Evolutionary conservation across 768 basidiomycete species (phyloP), one percentile per base, ranked within the genome.

Genomic region (Agaricus blazei): DNA sequence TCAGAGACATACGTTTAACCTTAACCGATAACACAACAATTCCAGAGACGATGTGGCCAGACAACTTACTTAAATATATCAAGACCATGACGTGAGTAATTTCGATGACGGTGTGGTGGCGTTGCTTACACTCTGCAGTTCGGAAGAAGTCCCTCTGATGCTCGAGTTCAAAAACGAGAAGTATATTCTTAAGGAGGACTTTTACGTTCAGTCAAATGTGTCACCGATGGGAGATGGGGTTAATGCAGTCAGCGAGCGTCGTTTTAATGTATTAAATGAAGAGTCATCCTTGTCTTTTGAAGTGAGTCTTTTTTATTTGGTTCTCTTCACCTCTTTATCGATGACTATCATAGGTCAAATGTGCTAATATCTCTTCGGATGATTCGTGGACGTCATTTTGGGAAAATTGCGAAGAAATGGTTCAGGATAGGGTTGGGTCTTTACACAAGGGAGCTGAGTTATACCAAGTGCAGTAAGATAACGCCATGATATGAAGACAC

Each of bases 321-420:
- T 40, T 8, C 23, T 24, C 24, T 23, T 41, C 40, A 28, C 24
- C 15, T 12, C 24, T 23, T 46, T 46, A 44, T 38, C 4, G 37
- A 15, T 12, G 42, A 44, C 37, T 27, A 43, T 50, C 19, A 11
- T 41, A 61, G 60, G 27, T 58, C 9, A 48, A 46, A 31, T 61
- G 60, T 29, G 19, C 36, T 15, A 48, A 61, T 50, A 36, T 49
- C 15, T 31, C 15, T 12, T 61, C 60, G 23, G 54, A 56, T 34
- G 26, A 36, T 3, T 50, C 54, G 29, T 61, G 60, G 60, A 31
- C 44, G 19, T 59, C 61, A 14, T 63, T 60, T 50, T 19, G 67
- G 41, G 57, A 58, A 9, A 46, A 57, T 15, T 62, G 64, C 48
- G 63, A 61, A 47, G 46, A 51, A 31, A 23, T 58, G 44, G 34